Conservation (phyloP, 129 eudicot genomes). For the Flaveria robusta region DNA sequence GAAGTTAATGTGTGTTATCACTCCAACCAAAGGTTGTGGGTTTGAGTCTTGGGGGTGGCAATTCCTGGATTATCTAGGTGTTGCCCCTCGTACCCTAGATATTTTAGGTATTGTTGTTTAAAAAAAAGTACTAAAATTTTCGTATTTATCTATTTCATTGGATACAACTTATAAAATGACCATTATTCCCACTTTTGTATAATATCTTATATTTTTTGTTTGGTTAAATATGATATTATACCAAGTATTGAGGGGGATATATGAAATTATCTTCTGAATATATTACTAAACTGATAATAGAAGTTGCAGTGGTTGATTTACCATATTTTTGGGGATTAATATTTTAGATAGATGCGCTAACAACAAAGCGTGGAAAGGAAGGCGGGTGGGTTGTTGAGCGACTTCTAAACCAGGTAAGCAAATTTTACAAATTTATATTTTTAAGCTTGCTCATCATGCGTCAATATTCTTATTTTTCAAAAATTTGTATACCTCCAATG, state of each 20-base stretch:
- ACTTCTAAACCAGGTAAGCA: constrained; percentile 70
- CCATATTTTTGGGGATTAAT: not conserved
- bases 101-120: too few relatives aligned
- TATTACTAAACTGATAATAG: not conserved
- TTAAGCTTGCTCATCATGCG: not conserved
- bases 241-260: not conserved
- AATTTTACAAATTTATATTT: constrained; percentile 8
- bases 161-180: not conserved
- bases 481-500: not conserved
- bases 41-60: too few relatives aligned
- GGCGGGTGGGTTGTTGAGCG: constrained; percentile 95
- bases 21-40: too few relatives aligned
- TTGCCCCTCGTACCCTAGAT: too few relatives aligned
- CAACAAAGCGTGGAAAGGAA: constrained; percentile 83
- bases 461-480: not conserved
- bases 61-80: too few relatives aligned
- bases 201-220: not conserved
- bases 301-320: not conserved
- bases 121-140: not conserved
- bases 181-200: not conserved
- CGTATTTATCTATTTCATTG: not conserved
- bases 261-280: not conserved
- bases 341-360: constrained; percentile 81
- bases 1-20: too few relatives aligned
- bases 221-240: not conserved